phyloP scores from a whole-genome alignment of 305 asterid species.

The Solanum hybrid region DNA sequence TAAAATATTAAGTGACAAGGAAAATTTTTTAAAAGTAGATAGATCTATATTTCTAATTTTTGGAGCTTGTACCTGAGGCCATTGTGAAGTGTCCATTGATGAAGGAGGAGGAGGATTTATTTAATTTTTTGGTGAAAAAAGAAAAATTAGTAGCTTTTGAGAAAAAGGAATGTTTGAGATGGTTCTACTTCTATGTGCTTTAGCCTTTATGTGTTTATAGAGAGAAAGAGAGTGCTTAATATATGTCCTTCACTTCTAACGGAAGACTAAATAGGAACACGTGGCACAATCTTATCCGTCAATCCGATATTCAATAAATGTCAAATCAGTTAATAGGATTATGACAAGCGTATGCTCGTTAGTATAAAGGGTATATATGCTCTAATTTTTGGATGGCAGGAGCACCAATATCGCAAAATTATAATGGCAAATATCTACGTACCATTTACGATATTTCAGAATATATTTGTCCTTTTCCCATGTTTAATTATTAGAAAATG shows the following conservation, averaged over 20 bases:
- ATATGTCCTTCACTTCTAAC: no score
- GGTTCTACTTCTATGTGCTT: conserved; percentile 5
- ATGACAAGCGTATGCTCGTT: no score
- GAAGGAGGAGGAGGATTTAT: conserved; percentile 7
- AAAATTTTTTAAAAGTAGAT: no score
- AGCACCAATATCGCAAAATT: no score
- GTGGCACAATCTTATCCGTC: accelerated
- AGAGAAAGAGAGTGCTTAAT: not conserved
- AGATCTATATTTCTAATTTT: not conserved
- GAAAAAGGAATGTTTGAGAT: conserved; percentile 17
- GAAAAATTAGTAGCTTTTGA: conserved; percentile 8
- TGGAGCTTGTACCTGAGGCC: conserved; percentile 57
- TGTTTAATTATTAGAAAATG: not conserved
- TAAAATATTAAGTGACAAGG: not conserved
- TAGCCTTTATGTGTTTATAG: not conserved
- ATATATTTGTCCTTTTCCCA: no score
- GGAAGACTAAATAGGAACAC: no score
- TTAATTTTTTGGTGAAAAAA: conserved; percentile 4
- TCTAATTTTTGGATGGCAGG: accelerated
- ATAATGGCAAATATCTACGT: no score
- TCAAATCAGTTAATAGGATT: accelerated
- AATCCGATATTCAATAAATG: no score
- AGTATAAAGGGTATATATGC: no score
- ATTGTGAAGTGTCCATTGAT: conserved; percentile 67
- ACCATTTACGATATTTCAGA: no score